Evolutionary conservation across 371 early-diverging fungal genomes (phyloP), one percentile per base, ranked within the genome.

Genomic region (Mortierella sp.): DNA sequence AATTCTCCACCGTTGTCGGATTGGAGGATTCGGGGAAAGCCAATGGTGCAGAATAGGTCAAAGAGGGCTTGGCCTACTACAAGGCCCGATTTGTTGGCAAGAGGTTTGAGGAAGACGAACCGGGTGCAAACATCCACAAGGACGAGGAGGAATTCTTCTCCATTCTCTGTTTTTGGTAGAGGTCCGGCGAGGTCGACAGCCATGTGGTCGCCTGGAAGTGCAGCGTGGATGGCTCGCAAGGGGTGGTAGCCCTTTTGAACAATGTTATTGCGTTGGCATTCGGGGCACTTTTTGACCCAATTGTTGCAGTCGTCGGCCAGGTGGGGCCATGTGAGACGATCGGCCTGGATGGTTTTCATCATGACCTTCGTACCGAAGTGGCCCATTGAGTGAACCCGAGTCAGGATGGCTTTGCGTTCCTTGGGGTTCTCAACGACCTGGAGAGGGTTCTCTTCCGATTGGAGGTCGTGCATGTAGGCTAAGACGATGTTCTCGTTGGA

Each of bases 1-100:
- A 70, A 70, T 30, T 63, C 70, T 28, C 16, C 41, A 5, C 64
- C 70, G 63, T 63, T 63, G 51, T 70, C 70, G 38, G 50, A 48
- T 43, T 58, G 70, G 18, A 63, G 42, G 7, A 63, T 30, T 1
- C 45, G 8, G 2, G 60, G 64, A 19, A 70, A 70, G 21, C 64
- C 70, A n/a, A 62, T 61, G 7, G 14, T n/a, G n/a, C 47, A 12
- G 50, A 71, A 71, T 1, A 61, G 38, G 5, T 30, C 48, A 31
- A 60, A 71, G 26, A 64, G 43, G 16, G 18, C 45, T 24, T 30
- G 48, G 3, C 63, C 63, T 0, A 62, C n/a, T 0, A 58, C 54
- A 18, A 34, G 18, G 2, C 58, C 21, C 16, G 23, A 16, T 47
- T 70, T 70, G 21, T 70, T 38, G 14, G 43, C 34, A 34, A 70